These are phyloP conservation scores for Copromyces sp. DNA, from an alignment of 495 filamentous ascomycete species.

Conservation along the genomic window DNA sequence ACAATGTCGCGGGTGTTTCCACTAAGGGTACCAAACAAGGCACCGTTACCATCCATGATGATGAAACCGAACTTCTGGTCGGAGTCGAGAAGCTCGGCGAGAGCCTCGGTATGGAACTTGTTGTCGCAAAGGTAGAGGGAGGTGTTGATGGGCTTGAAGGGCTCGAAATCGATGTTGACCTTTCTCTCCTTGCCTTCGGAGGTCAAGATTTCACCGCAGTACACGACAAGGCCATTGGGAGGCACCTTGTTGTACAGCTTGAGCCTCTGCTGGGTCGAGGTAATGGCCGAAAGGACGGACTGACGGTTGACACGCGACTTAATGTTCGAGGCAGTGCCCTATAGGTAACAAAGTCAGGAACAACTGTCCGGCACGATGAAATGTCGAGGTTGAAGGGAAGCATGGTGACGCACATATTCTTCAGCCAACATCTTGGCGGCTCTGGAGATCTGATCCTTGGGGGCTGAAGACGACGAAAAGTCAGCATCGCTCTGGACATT, in stretches of 20 bases:
- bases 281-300: constrained; percentile 94
- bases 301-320: constrained; percentile 98
- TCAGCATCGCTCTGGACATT: constrained; percentile 7
- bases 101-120: constrained; percentile 97
- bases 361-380: constrained; percentile 1
- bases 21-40: constrained; percentile 90
- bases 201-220: constrained; percentile 99
- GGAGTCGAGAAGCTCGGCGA: constrained; percentile 92
- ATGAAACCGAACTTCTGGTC: constrained; percentile 99
- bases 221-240: constrained; percentile 92
- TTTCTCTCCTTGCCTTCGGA: constrained; percentile 96
- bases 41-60: constrained; percentile 98
- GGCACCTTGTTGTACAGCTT: constrained; percentile 99
- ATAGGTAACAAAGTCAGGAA: constrained; percentile 16
- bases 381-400: background rate
- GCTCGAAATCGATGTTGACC: constrained; percentile 99
- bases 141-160: constrained; percentile 99
- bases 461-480: constrained; percentile 43
- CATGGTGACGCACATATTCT: constrained; percentile 72
- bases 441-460: constrained; percentile 94
- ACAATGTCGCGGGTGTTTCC: constrained; percentile 96
- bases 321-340: constrained; percentile 98
- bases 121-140: constrained; percentile 99
- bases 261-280: constrained; percentile 94
- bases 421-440: constrained; percentile 99